These are phyloP conservation scores for Entomortierella beljakovae DNA, from an alignment of 192 early-diverging fungal genomes.

Conservation along the genomic window DNA sequence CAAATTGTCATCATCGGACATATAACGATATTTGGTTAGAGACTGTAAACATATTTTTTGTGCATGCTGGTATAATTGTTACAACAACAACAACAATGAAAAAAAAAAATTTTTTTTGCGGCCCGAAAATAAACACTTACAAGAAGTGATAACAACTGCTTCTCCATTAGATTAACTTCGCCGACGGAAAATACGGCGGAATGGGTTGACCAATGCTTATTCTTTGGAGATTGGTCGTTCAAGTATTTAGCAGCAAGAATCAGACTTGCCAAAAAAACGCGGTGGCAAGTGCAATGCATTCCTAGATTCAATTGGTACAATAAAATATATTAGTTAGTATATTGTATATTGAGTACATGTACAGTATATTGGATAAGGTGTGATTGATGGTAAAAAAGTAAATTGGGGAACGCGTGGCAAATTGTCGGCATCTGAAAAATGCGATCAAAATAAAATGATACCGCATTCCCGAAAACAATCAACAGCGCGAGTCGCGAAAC, in stretches of 20 bases:
- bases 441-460: too few species aligned
- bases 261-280: conserved; percentile 80
- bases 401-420: too few species aligned
- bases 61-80: background rate
- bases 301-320: conserved; percentile 52
- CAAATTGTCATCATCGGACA: conserved; percentile 23
- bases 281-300: conserved; percentile 83
- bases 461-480: too few species aligned
- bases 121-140: background rate
- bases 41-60: too few species aligned
- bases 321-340: background rate
- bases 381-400: background rate
- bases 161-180: conserved; percentile 88
- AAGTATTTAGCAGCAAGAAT: conserved; percentile 82
- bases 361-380: background rate
- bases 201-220: conserved; percentile 85
- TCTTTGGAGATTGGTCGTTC: conserved; percentile 83
- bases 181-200: conserved; percentile 74
- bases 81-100: background rate
- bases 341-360: background rate
- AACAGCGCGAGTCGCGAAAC: too few species aligned
- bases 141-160: conserved; percentile 79
- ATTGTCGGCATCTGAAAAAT: conserved; percentile 1
- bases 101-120: background rate
- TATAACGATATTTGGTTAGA: too few species aligned